phyloP scores from a whole-genome alignment of 2,329 filamentous ascomycete genomes.

The Talaromyces sp. region DNA sequence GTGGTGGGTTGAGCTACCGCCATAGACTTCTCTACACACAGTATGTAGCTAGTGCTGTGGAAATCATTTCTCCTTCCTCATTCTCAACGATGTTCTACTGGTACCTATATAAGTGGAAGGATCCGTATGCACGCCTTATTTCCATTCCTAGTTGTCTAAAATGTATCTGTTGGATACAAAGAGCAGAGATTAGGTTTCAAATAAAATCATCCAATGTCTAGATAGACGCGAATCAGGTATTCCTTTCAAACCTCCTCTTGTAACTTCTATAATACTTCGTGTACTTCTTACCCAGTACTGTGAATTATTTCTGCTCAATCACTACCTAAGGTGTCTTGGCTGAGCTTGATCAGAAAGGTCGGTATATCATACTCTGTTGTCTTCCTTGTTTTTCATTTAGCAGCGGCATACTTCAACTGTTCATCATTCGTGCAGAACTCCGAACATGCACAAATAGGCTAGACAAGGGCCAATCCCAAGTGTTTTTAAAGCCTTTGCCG shows the following conservation, averaged over 20 bases:
- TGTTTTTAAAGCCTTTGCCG: neutral
- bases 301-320: neutral
- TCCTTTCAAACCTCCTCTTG: neutral
- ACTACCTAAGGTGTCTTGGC: neutral
- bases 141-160: neutral
- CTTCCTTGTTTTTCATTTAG: neutral
- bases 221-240: neutral
- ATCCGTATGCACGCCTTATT: neutral
- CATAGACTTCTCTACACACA: neutral
- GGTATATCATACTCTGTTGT: neutral
- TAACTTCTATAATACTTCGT: no score
- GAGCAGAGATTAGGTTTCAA: neutral
- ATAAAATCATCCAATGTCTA: neutral
- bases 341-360: neutral
- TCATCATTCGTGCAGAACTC: neutral
- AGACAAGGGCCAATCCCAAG: no score
- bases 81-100: neutral
- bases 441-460: neutral
- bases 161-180: neutral
- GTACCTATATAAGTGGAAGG: neutral
- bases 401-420: neutral
- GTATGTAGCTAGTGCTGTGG: neutral
- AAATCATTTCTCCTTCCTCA: neutral
- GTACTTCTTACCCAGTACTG: neutral
- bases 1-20: neutral